Percentiles rank a stretch among this genome's conserved stretches.
These are phyloP conservation scores for Wickerhamomyces alni DNA, from an alignment of 805 yeast genomes.

Conservation along the genomic window DNA sequence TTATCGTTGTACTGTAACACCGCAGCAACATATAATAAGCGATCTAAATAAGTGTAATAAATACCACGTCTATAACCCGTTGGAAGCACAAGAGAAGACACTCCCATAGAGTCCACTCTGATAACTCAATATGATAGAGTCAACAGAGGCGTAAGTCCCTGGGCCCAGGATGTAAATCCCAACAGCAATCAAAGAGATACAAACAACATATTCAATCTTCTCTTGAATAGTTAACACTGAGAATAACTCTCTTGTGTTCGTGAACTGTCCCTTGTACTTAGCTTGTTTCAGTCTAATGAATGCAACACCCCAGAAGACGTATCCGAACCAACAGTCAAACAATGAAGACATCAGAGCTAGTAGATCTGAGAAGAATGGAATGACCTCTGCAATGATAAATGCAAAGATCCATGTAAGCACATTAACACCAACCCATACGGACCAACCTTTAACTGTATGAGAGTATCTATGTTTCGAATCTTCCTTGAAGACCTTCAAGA, in stretches of 20 bases:
- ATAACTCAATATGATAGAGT: constrained; percentile 48
- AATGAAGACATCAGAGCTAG: constrained; percentile 54
- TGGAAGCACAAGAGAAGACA: constrained; percentile 45
- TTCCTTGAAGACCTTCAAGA: constrained; percentile 37
- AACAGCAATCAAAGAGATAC: constrained; percentile 33
- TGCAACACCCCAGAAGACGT: constrained; percentile 58
- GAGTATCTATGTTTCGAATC: constrained; percentile 37
- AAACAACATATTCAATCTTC: constrained; percentile 32
- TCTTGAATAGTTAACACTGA: constrained; percentile 23
- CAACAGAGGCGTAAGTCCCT: constrained; percentile 49
- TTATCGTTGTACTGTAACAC: no score
- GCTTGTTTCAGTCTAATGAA: constrained; percentile 38
- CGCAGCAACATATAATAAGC: no score
- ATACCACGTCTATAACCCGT: constrained; percentile 25
- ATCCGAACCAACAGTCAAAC: constrained; percentile 63
- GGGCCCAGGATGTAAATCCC: constrained; percentile 57
- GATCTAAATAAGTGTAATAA: no score
- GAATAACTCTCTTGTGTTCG: constrained; percentile 23
- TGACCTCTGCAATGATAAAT: constrained; percentile 55
- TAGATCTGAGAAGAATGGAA: constrained; percentile 57
- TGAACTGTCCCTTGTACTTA: constrained; percentile 25
- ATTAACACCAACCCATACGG: constrained; percentile 41
- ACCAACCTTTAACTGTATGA: constrained; percentile 50
- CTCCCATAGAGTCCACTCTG: constrained; percentile 42
- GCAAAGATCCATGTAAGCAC: constrained; percentile 44